phyloP scores from a whole-genome alignment of 768 basidiomycete species.

The Lepiota brunneoincarnata region DNA sequence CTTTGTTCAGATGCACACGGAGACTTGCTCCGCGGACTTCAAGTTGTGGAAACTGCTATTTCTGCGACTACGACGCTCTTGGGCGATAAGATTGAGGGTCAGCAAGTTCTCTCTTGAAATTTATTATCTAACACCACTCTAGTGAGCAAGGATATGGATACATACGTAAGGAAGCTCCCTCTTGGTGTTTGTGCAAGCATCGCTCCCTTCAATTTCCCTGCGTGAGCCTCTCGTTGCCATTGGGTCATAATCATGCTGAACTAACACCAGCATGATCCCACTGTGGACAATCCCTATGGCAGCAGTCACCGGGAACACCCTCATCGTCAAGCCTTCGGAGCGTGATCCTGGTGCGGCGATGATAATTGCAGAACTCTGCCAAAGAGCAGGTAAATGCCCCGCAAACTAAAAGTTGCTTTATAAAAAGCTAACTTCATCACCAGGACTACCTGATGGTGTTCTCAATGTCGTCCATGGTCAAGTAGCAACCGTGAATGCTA shows the following conservation, averaged over 20 bases:
- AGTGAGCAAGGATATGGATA: constrained; percentile 98
- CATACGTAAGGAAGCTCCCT: constrained; percentile 78
- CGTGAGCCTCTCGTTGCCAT: constrained; percentile 43
- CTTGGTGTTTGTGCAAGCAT: constrained; percentile 88
- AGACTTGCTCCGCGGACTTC: constrained; percentile 88
- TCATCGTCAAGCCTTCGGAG: constrained; percentile 94
- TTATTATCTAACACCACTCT: constrained; percentile 1
- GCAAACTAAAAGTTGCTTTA: not conserved
- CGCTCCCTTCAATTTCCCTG: constrained; percentile 89
- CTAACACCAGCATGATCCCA: constrained; percentile 77
- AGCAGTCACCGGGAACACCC: constrained; percentile 86
- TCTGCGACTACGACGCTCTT: constrained; percentile 83
- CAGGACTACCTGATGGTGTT: constrained; percentile 82
- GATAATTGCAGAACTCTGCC: constrained; percentile 95
- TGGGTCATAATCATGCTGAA: not conserved
- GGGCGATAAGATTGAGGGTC: constrained; percentile 92
- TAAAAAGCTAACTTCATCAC: not conserved
- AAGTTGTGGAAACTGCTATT: constrained; percentile 80
- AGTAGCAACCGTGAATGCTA: constrained; percentile 85
- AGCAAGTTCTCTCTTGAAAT: constrained; percentile 18
- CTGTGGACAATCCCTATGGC: constrained; percentile 95
- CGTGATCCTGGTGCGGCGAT: constrained; percentile 96
- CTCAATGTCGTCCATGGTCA: constrained; percentile 92
- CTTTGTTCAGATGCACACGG: constrained; percentile 78
- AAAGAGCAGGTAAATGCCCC: constrained; percentile 63